Conservation (phyloP, 805 yeast species). For the Wickerhamiella slavikovae region DNA sequence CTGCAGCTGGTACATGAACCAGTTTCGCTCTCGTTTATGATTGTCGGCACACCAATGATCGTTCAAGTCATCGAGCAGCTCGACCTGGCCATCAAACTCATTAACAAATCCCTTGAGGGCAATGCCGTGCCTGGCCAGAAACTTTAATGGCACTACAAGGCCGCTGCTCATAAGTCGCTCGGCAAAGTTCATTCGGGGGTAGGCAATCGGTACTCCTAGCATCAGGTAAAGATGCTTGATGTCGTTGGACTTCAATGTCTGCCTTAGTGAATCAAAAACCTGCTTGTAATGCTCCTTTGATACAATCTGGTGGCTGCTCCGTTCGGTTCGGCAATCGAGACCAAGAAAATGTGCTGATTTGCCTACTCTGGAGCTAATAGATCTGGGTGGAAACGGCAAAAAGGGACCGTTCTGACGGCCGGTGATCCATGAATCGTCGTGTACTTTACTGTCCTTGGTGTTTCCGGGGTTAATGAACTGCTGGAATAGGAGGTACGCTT, state of each 20-base stretch:
- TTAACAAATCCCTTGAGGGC: constrained; percentile 58
- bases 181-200: constrained; percentile 83
- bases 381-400: constrained; percentile 44
- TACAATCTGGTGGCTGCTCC: constrained; percentile 41
- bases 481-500: constrained; percentile 79
- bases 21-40: constrained; percentile 74
- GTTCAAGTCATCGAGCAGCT: constrained; percentile 76
- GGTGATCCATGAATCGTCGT: constrained; percentile 41
- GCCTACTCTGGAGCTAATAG: constrained; percentile 57
- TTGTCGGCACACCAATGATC: constrained; percentile 92
- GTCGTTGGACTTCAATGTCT: constrained; percentile 32
- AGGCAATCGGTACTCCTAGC: constrained; percentile 88
- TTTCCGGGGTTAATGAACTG: constrained; percentile 45
- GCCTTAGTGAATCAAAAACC: constrained; percentile 36
- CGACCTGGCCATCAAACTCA: constrained; percentile 82
- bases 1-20: constrained; percentile 37
- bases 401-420: constrained; percentile 43
- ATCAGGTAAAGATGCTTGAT: constrained; percentile 61
- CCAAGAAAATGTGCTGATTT: constrained; percentile 52
- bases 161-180: constrained; percentile 44
- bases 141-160: constrained; percentile 42
- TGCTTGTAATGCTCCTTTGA: constrained; percentile 32
- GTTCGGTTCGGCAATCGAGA: constrained; percentile 83
- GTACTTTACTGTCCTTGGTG: constrained; percentile 20
- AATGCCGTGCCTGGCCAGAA: constrained; percentile 23